These are phyloP conservation scores for Hypoxylon sp. DNA, from an alignment of 2,329 filamentous ascomycete species.

Conservation along the genomic window DNA sequence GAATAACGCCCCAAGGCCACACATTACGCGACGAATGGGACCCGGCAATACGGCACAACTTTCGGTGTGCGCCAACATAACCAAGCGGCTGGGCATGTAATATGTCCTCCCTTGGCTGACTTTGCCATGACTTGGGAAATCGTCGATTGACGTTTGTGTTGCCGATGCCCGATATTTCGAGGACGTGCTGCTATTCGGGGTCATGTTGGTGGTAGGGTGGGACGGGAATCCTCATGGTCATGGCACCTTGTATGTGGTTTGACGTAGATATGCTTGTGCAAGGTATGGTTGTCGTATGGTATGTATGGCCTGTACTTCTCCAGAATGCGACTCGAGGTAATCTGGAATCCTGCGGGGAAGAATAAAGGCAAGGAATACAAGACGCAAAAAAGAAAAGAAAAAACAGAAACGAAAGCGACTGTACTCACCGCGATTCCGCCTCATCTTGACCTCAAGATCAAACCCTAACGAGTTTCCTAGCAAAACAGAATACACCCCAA, in stretches of 20 bases:
- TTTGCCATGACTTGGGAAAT: constrained; percentile 19
- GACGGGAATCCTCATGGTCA: constrained; percentile 13
- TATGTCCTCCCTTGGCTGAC: constrained; percentile 11
- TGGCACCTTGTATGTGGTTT: constrained; percentile 6
- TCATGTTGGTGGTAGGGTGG: constrained; percentile 13
- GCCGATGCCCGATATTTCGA: constrained; percentile 23
- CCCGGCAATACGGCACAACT: constrained; percentile 33
- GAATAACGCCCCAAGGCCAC: too few species aligned
- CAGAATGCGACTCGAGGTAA: constrained; percentile 16
- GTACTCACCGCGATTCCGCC: constrained; percentile 63
- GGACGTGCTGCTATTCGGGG: constrained; percentile 15
- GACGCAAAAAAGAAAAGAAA: constrained; percentile 17
- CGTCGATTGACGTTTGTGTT: constrained; percentile 16
- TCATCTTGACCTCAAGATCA: constrained; percentile 52
- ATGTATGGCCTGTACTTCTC: constrained; percentile 6
- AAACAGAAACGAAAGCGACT: constrained; percentile 31
- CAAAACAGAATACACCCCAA: constrained; percentile 14
- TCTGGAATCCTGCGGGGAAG: constrained; percentile 3
- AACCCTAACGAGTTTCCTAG: constrained; percentile 25
- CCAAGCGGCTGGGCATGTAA: constrained; percentile 5
- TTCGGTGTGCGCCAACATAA: constrained; percentile 30
- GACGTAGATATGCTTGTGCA: constrained; percentile 31
- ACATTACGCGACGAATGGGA: constrained; percentile 11
- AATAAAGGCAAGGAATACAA: constrained; percentile 19
- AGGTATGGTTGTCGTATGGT: constrained; percentile 27